A percentile compares a stretch with the other conserved stretches of the same genome.
These are phyloP conservation scores for Megacollybia marginata DNA, from an alignment of 768 basidiomycete species.

Conservation along the genomic window DNA sequence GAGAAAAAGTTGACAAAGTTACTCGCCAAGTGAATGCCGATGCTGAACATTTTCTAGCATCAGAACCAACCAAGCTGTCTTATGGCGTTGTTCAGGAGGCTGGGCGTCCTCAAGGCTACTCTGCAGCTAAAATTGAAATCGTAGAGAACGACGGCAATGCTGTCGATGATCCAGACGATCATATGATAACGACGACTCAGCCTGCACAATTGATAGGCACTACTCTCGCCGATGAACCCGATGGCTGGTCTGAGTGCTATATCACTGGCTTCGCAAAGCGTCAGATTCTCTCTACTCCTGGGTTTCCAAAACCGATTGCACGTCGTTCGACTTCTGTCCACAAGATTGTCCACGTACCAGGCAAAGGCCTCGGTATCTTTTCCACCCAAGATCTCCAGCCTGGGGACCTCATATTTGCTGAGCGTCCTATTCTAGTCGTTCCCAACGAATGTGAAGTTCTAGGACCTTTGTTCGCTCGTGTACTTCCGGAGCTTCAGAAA, in stretches of 20 bases:
- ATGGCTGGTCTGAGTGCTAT: not conserved
- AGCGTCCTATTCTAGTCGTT: constrained; percentile 5
- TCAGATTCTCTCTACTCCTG: not conserved
- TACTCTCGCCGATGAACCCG: not conserved
- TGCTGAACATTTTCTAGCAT: too few relatives aligned
- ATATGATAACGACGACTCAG: too few relatives aligned
- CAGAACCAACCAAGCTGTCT: too few relatives aligned
- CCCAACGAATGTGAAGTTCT: constrained; percentile 6
- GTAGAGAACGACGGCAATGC: too few relatives aligned
- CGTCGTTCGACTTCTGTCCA: not conserved
- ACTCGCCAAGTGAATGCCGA: too few relatives aligned
- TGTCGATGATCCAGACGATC: too few relatives aligned
- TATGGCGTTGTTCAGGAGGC: too few relatives aligned
- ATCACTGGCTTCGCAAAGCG: not conserved
- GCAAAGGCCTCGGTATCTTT: constrained; percentile 8
- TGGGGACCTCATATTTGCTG: constrained; percentile 8
- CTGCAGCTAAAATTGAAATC: too few relatives aligned
- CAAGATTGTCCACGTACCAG: not conserved
- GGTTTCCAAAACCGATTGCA: not conserved
- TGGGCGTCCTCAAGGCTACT: too few relatives aligned
- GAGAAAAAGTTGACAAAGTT: too few relatives aligned
- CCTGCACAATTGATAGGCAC: too few relatives aligned
- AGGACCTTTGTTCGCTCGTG: constrained; percentile 10
- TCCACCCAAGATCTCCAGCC: constrained; percentile 3
- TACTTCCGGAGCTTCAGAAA: constrained; percentile 13